Base-by-base conservation (phyloP, 176 grass and related monocot species). In the Lolium rigidum region DNA sequence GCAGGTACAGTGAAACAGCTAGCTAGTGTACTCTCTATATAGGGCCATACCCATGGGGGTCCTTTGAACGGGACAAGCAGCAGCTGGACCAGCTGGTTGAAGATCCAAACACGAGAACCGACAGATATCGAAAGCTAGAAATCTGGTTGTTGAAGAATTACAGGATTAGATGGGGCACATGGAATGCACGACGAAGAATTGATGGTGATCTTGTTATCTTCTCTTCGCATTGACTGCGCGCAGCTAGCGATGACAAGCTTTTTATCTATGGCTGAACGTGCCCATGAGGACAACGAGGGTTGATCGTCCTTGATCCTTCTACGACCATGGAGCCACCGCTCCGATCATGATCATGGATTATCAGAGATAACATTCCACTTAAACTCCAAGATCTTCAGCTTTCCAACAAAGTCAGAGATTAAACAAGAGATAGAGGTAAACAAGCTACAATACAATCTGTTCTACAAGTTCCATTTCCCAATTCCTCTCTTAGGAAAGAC, bases 61-160 rank as follows among this genome's bases (percentile, higher is more conserved):
- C 31, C 64, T 43, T 6, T 9, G 81, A 60, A 46, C 22, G 15
- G 18, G 49, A 76, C 73, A 51, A 25, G 13, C 57, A 20, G 1
- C 69, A 14, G 80, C 55, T 35, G 66, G 21, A 63, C 28, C 74
- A 88, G 54, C 70, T 75, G 58, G 82, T 63, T 49, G 70, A 70
- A n/a, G 82, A 46, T 20, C 73, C 4, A 64, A 25, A 60, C 70
- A 37, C 55, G 7, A 25, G 72, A 84, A 62, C 39, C 9, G 82
- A 48, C 82, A 74, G 6, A 72, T 61, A 37, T 74, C 73, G 39
- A 84, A 16, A 62, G 70, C 56, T 49, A 55, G 68, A 60, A 70
- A 83, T 74, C 82, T 49, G 56, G 70, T 2, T 37, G 41, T 13
- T 31, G 24, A 20, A 20, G 43, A 13, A 70, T 74, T 49, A 25